phyloP scores from a whole-genome alignment of 2,329 filamentous ascomycete genomes.

The Akanthomyces muscarius region DNA sequence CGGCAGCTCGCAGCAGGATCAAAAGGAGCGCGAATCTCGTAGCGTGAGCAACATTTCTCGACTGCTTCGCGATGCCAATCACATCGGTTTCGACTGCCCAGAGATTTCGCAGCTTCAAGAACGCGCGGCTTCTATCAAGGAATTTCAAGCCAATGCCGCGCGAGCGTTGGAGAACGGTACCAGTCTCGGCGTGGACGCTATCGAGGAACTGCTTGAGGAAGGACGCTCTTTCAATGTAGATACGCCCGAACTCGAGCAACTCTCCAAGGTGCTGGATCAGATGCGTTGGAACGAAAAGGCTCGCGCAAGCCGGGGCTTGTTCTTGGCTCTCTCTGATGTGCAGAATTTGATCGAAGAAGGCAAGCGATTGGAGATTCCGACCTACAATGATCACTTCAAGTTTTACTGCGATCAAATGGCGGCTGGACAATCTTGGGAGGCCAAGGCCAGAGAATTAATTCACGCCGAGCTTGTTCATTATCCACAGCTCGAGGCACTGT shows the following conservation, averaged over 20 bases:
- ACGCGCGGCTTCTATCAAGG: slow-evolving; percentile 76
- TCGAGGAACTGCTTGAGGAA: slow-evolving; percentile 87
- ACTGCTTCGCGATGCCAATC: slow-evolving; percentile 76
- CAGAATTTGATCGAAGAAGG: slow-evolving; percentile 74
- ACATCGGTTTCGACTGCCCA: slow-evolving; percentile 86
- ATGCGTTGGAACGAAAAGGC: slow-evolving; percentile 85
- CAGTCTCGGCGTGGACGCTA: slow-evolving; percentile 62
- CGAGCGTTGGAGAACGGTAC: slow-evolving; percentile 64
- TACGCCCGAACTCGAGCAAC: slow-evolving; percentile 77
- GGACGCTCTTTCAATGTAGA: slow-evolving; percentile 88
- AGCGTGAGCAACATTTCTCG: slow-evolving; percentile 86
- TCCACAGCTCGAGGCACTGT: slow-evolving; percentile 87
- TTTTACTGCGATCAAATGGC: slow-evolving; percentile 72
- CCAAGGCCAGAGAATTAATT: slow-evolving; percentile 88
- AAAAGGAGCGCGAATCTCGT: slow-evolving; percentile 80
- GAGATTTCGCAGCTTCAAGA: slow-evolving; percentile 85
- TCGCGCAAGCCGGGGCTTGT: slow-evolving; percentile 56
- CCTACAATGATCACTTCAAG: slow-evolving; percentile 74
- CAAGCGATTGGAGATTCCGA: slow-evolving; percentile 69
- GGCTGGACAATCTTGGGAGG: slow-evolving; percentile 83
- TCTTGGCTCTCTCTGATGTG: slow-evolving; percentile 74
- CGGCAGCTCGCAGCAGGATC: slow-evolving; percentile 52
- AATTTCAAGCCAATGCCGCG: slow-evolving; percentile 75
- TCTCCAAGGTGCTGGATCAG: slow-evolving; percentile 77
- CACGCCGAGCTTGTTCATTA: slow-evolving; percentile 90